Conservation (phyloP, 164 flowering plant species). For the Annona cherimola region DNA sequence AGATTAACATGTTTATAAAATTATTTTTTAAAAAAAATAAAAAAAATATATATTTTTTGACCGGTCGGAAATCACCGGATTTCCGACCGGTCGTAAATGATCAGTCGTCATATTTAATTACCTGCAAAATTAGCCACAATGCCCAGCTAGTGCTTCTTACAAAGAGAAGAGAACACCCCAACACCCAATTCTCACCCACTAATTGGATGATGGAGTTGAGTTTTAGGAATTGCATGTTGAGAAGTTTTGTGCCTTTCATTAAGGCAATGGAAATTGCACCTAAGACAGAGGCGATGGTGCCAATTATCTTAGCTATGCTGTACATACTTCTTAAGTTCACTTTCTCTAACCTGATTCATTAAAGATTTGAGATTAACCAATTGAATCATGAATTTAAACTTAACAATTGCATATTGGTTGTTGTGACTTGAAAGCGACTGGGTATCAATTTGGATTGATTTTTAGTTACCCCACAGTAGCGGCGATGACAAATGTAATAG, state of each 20-base stretch:
- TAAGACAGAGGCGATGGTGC: slow-evolving; percentile 43
- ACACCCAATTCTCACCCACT: slow-evolving; percentile 37
- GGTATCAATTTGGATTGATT: too few species aligned
- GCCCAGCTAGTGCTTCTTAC: slow-evolving; percentile 55
- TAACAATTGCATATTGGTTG: neutral
- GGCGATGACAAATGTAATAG: slow-evolving; percentile 56
- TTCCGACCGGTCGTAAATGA: too few species aligned
- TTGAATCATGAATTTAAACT: neutral
- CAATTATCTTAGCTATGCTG: slow-evolving; percentile 43
- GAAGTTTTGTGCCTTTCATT: slow-evolving; percentile 49
- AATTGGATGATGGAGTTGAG: slow-evolving; percentile 3
- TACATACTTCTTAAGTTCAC: slow-evolving; percentile 34
- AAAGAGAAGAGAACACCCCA: slow-evolving; percentile 52
- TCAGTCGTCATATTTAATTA: too few species aligned
- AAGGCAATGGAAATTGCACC: slow-evolving; percentile 53
- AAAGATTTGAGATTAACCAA: neutral
- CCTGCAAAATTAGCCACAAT: slow-evolving; percentile 66
- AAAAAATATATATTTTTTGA: too few species aligned
- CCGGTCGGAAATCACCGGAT: too few species aligned
- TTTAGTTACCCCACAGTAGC: slow-evolving; percentile 41
- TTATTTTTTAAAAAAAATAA: too few species aligned
- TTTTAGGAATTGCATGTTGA: slow-evolving; percentile 26
- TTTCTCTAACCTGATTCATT: slow-evolving; percentile 37
- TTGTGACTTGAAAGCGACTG: too few species aligned
- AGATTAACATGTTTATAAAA: too few species aligned